Evolutionary conservation across 441 rosid genomes (phyloP).

Genomic region (Pelargonium citronellum): DNA sequence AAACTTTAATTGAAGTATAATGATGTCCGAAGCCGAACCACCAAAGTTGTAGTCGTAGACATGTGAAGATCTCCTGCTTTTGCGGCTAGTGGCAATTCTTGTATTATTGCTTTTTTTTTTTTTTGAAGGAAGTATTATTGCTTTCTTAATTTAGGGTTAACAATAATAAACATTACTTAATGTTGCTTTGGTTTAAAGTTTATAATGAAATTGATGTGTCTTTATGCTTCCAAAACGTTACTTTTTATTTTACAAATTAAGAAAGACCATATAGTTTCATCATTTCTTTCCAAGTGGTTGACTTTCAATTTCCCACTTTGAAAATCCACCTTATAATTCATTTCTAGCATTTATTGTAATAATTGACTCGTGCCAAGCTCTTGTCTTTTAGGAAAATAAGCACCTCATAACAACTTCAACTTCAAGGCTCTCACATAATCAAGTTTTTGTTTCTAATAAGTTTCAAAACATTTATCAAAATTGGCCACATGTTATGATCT

Average conservation of each 20-base stretch:
- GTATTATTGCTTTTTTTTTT: not conserved
- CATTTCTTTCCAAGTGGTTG: not conserved
- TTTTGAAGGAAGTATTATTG: too few species aligned
- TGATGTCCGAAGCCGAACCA: constrained; percentile 41
- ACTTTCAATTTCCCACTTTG: not conserved
- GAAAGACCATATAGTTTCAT: not conserved
- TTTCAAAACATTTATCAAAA: too few species aligned
- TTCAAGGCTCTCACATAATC: too few species aligned
- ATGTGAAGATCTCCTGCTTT: constrained; percentile 71
- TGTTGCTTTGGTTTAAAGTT: not conserved
- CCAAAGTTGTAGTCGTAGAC: constrained; percentile 25
- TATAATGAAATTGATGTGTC: not conserved
- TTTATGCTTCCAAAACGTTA: not conserved
- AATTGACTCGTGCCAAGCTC: too few species aligned
- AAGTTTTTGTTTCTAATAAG: too few species aligned
- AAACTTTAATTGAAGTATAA: constrained; percentile 52
- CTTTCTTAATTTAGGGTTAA: not conserved
- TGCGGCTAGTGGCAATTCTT: constrained; percentile 53
- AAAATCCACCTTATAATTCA: not conserved
- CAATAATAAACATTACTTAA: not conserved
- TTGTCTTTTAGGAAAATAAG: too few species aligned
- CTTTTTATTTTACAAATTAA: not conserved
- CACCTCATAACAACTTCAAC: too few species aligned
- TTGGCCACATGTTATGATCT: too few species aligned
- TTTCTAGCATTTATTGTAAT: too few species aligned